Conservation (phyloP, 2,329 filamentous ascomycete species). For the Cladosporium sp. region DNA sequence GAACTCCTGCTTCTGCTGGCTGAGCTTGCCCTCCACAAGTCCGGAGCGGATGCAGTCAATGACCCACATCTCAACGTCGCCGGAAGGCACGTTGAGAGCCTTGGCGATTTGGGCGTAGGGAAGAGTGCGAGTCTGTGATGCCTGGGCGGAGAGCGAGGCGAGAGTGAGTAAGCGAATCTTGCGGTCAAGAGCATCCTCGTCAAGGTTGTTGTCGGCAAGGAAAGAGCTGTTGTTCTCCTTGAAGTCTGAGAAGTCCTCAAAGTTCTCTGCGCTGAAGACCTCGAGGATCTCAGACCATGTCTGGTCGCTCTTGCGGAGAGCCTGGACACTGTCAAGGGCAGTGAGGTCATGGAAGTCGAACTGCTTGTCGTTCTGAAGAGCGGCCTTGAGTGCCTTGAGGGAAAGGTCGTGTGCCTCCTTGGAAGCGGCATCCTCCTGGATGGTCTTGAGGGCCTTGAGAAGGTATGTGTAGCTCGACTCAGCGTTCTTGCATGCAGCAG, state of each 20-base stretch:
- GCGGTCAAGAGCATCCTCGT: conserved; percentile 74
- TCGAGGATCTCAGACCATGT: conserved; percentile 90
- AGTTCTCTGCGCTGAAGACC: conserved; percentile 89
- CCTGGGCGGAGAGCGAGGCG: conserved; percentile 80
- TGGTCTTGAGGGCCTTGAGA: conserved; percentile 73
- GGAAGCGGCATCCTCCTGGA: conserved; percentile 59
- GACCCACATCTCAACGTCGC: conserved; percentile 96
- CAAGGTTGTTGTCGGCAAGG: conserved; percentile 71
- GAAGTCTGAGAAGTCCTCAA: conserved; percentile 96
- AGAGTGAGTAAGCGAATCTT: conserved; percentile 97
- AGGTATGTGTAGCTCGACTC: conserved; percentile 75
- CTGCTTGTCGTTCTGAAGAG: conserved; percentile 65
- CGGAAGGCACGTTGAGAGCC: conserved; percentile 75
- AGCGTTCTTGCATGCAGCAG: conserved; percentile 73
- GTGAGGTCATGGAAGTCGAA: conserved; percentile 74
- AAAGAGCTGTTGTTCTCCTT: conserved; percentile 86
- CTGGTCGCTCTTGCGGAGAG: conserved; percentile 79
- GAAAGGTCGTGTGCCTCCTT: conserved; percentile 59
- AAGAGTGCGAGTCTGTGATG: conserved; percentile 75
- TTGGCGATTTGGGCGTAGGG: conserved; percentile 83
- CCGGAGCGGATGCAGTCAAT: conserved; percentile 97
- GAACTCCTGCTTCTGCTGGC: conserved; percentile 89
- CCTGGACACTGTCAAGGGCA: conserved; percentile 75
- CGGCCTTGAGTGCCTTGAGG: conserved; percentile 64
- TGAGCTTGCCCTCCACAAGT: conserved; percentile 93